Base-by-base conservation (phyloP, 2,329 filamentous ascomycete species). In the Achaetomium macrosporum region DNA sequence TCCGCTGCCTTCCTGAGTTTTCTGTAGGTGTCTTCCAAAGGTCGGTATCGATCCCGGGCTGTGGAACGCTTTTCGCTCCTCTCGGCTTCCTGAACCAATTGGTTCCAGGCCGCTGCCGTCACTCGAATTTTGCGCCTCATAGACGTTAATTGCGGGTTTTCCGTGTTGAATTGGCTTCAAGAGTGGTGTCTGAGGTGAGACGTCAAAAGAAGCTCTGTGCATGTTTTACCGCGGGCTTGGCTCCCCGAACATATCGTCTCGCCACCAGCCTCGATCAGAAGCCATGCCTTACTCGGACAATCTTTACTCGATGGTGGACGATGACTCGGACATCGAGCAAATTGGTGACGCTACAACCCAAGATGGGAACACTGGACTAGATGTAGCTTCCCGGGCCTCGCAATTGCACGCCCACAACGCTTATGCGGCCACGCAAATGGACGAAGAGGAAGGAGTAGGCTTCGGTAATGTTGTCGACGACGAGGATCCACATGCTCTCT, bases 271-370 rank as follows among this genome's bases (percentile, higher is more conserved):
- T 25, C 10, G 33, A 31, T 36, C 41, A 29, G 54, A 58, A 60
- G 66, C 60, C 64, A 77, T 77, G 75, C 72, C 72, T n/a, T 74
- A 76, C 64, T 72, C 74, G 25, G 74, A 77, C 63, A 70, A 75
- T 57, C 64, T 76, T 56, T 75, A 76, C 66, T 73, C 72, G 30
- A 55, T 53, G 40, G 39, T 59, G 54, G 68, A 65, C 56, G 61
- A 64, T 48, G 69, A 65, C 45, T 61, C 59, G 52, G 59, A 65
- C 41, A 37, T 50, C n/a, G 62, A 61, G 35, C 49, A 62, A 52
- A 49, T 57, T 61, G 57, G 51, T 42, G 45, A 58, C 44, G 50
- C 49, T 25, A 41, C 49, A 37, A 49, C 40, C 52, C 61, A 58
- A 42, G 47, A 41, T 30, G 51, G 33, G 30, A 31, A 13, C 35